A percentile compares a stretch with the other conserved stretches of the same genome.
Evolutionary conservation across 169 alveolate genomes (phyloP).

Genomic region (Plasmodium falciparum): DNA sequence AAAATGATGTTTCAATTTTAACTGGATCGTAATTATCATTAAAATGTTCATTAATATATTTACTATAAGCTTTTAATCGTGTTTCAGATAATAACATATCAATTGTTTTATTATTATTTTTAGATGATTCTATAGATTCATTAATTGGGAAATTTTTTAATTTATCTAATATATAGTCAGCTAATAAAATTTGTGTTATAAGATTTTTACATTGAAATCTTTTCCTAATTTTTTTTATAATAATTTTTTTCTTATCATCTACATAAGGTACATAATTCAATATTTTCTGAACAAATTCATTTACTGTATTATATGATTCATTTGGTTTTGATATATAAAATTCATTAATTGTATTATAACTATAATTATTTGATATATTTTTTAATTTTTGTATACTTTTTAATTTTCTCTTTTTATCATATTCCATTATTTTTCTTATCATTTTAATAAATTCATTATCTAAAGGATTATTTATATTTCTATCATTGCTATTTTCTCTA

Average conservation of each 20-base stretch:
- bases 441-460: slow-evolving; percentile 62
- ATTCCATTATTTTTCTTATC: slow-evolving; percentile 61
- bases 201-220: slow-evolving; percentile 40
- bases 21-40: slow-evolving; percentile 9
- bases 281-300: slow-evolving; percentile 56
- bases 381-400: slow-evolving; percentile 26
- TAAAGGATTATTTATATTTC: slow-evolving; percentile 16
- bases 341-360: slow-evolving; percentile 27
- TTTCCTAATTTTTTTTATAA: slow-evolving; percentile 34
- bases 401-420: slow-evolving; percentile 66
- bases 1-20: slow-evolving; percentile 32
- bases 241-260: slow-evolving; percentile 59
- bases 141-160: slow-evolving; percentile 52
- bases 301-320: slow-evolving; percentile 60
- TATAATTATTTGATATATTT: slow-evolving; percentile 8
- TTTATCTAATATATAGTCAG: slow-evolving; percentile 60
- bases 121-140: not conserved
- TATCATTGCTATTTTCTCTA: not conserved
- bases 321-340: slow-evolving; percentile 36
- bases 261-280: slow-evolving; percentile 74
- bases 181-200: slow-evolving; percentile 62
- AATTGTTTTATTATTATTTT: slow-evolving; percentile 14
- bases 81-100: slow-evolving; percentile 28
- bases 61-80: slow-evolving; percentile 46
- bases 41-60: slow-evolving; percentile 47